phyloP scores from a whole-genome alignment of 2,329 filamentous ascomycete species.

The Torrubiella hemipterigena region DNA sequence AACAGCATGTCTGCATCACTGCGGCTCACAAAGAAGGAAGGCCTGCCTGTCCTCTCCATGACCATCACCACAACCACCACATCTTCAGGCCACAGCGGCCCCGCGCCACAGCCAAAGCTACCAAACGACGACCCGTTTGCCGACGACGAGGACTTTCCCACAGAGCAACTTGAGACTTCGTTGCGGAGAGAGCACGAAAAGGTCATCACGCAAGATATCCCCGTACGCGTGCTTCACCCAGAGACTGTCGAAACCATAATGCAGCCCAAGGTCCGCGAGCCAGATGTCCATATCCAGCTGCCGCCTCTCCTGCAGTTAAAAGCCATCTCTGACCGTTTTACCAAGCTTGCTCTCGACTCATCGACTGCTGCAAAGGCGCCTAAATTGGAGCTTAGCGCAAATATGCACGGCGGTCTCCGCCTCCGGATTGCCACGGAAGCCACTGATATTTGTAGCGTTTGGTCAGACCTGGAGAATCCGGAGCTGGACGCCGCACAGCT shows the following conservation, averaged over 20 bases:
- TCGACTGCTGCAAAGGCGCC: conserved; percentile 27
- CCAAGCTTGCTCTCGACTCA: conserved; percentile 56
- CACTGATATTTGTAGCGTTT: conserved; percentile 73
- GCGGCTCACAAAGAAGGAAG: conserved; percentile 86
- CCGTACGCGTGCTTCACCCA: conserved; percentile 78
- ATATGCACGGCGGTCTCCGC: conserved; percentile 82
- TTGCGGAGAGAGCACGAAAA: conserved; percentile 69
- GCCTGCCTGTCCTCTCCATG: conserved; percentile 73
- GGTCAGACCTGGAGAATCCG: conserved; percentile 78
- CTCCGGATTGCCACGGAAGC: conserved; percentile 74
- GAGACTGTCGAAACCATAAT: conserved; percentile 83
- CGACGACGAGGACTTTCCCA: conserved; percentile 33
- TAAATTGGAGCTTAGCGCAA: conserved; percentile 77
- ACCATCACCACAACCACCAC: conserved; percentile 73
- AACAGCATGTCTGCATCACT: conserved; percentile 73
- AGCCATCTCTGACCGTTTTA: conserved; percentile 90
- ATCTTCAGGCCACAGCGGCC: conserved; percentile 22
- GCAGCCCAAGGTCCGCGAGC: conserved; percentile 80
- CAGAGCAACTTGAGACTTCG: conserved; percentile 41
- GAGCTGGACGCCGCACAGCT: conserved; percentile 71
- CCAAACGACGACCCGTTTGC: conserved; percentile 26
- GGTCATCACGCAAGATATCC: conserved; percentile 88
- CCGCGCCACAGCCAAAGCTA: conserved; percentile 17
- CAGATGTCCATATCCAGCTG: conserved; percentile 87
- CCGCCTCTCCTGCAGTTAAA: conserved; percentile 83